A percentile compares a stretch with the other conserved stretches of the same genome.
These are phyloP conservation scores for Russula vinacea DNA, from an alignment of 768 basidiomycete species.

Conservation along the genomic window DNA sequence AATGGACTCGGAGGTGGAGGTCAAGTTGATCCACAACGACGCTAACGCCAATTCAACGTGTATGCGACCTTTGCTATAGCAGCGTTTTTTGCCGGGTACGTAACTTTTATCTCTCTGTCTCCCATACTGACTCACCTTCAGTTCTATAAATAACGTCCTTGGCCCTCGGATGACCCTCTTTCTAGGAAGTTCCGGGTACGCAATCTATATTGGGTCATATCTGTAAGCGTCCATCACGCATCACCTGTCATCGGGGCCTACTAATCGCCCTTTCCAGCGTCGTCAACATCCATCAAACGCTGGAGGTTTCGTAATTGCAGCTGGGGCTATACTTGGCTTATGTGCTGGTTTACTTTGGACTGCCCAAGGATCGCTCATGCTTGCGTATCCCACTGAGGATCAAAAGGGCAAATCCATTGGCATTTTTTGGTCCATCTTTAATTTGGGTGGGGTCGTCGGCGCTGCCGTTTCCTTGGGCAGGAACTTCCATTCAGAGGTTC, in stretches of 20 bases:
- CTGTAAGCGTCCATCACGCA: conserved; percentile 48
- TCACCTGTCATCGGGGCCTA: not conserved
- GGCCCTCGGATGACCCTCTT: conserved; percentile 73
- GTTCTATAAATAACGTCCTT: conserved; percentile 76
- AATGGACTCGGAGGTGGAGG: conserved; percentile 80
- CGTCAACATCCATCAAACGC: conserved; percentile 66
- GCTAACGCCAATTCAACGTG: conserved; percentile 65
- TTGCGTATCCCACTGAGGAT: conserved; percentile 76
- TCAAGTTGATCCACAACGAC: conserved; percentile 60
- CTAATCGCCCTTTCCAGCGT: conserved; percentile 41
- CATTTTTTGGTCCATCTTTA: conserved; percentile 84
- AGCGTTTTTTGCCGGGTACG: conserved; percentile 72
- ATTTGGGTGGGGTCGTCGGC: conserved; percentile 76
- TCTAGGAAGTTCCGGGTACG: conserved; percentile 72
- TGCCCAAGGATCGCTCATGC: conserved; percentile 80
- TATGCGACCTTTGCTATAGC: conserved; percentile 62
- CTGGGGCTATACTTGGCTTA: conserved; percentile 70
- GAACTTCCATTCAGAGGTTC: conserved; percentile 61
- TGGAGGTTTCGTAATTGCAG: conserved; percentile 61
- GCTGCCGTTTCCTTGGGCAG: conserved; percentile 69
- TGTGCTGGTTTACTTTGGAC: conserved; percentile 77
- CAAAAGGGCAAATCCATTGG: conserved; percentile 77
- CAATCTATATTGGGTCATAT: conserved; percentile 70
- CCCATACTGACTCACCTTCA: conserved; percentile 32
- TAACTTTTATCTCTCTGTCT: conserved; percentile 7